Evolutionary conservation across 352 stramenopile genomes (phyloP), one percentile per base, ranked within the genome.

Genomic region (Aphanomyces invadans): DNA sequence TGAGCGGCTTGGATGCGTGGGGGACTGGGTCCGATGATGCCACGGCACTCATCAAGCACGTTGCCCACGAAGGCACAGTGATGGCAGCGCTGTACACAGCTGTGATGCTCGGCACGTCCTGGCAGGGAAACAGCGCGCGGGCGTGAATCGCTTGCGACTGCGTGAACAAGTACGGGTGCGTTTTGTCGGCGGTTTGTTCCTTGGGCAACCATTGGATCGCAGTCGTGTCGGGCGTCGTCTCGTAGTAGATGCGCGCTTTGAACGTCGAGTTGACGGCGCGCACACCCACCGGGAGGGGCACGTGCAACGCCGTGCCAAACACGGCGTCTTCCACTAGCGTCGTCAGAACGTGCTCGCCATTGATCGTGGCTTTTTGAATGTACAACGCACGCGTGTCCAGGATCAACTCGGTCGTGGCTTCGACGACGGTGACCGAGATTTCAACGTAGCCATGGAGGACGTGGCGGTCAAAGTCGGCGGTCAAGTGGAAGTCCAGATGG

Each of bases 51-150:
- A 94, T 94, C 33, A 91, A 81, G 66, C 84, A 92, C 32, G 96
- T 97, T 4, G 97, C 79, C 76, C 91, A 96, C 10, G 78, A 63
- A 0, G 96, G 95, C 23, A 98, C 95, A 12, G 78, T 76, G n/a
- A 99, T 86, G 19, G 75, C 81, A 1, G 95, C 93, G 12, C 87
- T 83, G 75, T 98, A 99, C 26, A 96, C 98, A 62, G 98, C 81
- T 62, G 98, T 98, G 32, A 98, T 90, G 4, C 80, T 95, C 4
- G 94, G 95, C 36, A 87, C 89, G 83, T 99, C 97, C 70, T 98
- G 83, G 31, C 83, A 95, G 36, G 86, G 83, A 44, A 93, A 88
- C 59, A 92, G 79, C 73, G 81, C 89, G 62, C 84, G 85, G 63
- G 90, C 91, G 32, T 92, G 80, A 71, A 93, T 86, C 63, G 90